Evolutionary conservation across 2,329 filamentous ascomycete species (phyloP).

Genomic region (Cytospora leucostoma): DNA sequence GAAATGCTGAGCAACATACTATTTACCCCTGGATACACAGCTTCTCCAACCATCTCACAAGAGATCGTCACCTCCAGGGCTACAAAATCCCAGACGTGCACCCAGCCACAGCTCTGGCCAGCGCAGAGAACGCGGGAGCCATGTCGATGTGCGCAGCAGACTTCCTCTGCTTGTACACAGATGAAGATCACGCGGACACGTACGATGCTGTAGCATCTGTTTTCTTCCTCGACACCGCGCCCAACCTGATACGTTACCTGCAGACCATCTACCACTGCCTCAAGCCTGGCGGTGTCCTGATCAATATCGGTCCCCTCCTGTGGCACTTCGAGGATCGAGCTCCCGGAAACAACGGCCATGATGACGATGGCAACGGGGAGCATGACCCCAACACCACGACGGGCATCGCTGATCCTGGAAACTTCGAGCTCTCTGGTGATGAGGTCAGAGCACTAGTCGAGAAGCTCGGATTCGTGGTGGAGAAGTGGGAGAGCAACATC

Average conservation of each 20-base stretch:
- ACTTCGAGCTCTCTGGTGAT: slow-evolving; percentile 85
- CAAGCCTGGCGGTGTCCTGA: slow-evolving; percentile 73
- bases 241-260: slow-evolving; percentile 88
- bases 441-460: slow-evolving; percentile 79
- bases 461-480: slow-evolving; percentile 74
- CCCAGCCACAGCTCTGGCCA: slow-evolving; percentile 58
- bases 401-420: slow-evolving; percentile 86
- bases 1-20: slow-evolving; percentile 61
- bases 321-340: slow-evolving; percentile 91
- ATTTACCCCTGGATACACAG: slow-evolving; percentile 84
- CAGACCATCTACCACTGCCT: slow-evolving; percentile 80
- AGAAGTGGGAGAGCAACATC: slow-evolving; percentile 60
- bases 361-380: slow-evolving; percentile 53
- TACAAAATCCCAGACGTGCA: slow-evolving; percentile 82
- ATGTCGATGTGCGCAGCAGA: slow-evolving; percentile 96
- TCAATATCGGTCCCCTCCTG: slow-evolving; percentile 87
- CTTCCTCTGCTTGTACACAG: slow-evolving; percentile 82
- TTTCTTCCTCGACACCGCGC: slow-evolving; percentile 97
- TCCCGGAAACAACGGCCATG: slow-evolving; percentile 57
- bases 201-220: slow-evolving; percentile 88
- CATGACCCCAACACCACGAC: slow-evolving; percentile 51
- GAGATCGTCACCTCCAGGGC: slow-evolving; percentile 72
- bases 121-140: slow-evolving; percentile 48
- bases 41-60: slow-evolving; percentile 81
- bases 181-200: slow-evolving; percentile 56